Base-by-base conservation (phyloP, 306 rosid species). In the Glycine latifolia region DNA sequence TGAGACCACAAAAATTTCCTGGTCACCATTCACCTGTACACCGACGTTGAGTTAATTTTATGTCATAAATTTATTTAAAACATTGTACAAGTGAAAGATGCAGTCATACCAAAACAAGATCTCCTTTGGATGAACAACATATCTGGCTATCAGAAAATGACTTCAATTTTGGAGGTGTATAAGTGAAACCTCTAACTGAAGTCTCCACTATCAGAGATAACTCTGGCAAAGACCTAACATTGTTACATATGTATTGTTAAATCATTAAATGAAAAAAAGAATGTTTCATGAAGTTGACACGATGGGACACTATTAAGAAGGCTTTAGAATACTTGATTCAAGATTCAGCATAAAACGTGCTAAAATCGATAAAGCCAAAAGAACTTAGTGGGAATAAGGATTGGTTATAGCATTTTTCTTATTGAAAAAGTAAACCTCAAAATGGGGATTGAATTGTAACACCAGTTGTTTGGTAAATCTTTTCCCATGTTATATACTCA, bases 171-270 rank as follows among this genome's bases (percentile, higher is more conserved):
- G 95, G 81, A 75, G 90, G 80, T n/a, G 91, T 86, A 77, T 77
- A 83, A 12, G 84, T 65, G 86, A 95, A 89, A 31, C 97, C 99
- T 89, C 93, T 90, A 35, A 95, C 61, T 67, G 89, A 86, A 71
- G 89, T 88, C 74, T 93, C 94, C 85, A 75, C 86, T 76, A 87
- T 61, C 62, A 86, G 74, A 72, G 92, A 89, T 41, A 93, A 75
- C 65, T 90, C 99, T 43, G 93, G 97, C 86, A 95, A 86, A 55
- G 94, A 93, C 92, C 99, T 95, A 59, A 55, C 35, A 78, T 75
- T 6, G 47, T 84, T 69, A 61, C 14, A 66, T 3, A 11, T 14
- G 12, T 43, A 48, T 14, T 37, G 83, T 52, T 47, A 67, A 58
- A 53, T 65, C 76, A 1, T 26, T 16, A 26, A 26, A 26, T 26